Evolutionary conservation across 2,329 filamentous ascomycete species (phyloP), one percentile per base, ranked within the genome.

Genomic region (Rutstroemia sp.): DNA sequence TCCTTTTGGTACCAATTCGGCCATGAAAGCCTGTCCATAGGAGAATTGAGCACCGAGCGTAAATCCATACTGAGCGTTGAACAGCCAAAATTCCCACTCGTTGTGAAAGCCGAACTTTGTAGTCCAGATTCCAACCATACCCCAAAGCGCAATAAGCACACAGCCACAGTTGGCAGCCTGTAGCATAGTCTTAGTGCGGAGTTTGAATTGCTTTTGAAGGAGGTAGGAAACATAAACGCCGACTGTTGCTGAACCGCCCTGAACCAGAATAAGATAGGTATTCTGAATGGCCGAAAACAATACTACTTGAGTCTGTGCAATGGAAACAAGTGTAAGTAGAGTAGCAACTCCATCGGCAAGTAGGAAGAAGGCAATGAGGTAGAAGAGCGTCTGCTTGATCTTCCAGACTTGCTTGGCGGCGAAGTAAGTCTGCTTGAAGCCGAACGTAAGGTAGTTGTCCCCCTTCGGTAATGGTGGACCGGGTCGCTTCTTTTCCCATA

Each of bases 31-130:
- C 57, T 68, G 67, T 12, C 66, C 65, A 44, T 69, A 69, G 7
- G 65, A 64, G 41, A 64, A 68, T 45, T 68, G 65, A 5, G 63
- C 57, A 5, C 66, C 67, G 1, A 65, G 25, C 1, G 62, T 65
- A 16, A 67, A 57, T n/a, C 67, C 66, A 23, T 59, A 68, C 25
- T 60, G 58, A 9, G 61, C 63, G 34, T 59, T 57, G 48, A 66
- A 68, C n/a, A 67, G 41, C 67, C 67, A 69, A 48, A 69, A 68
- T 37, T 69, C 67, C 66, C 67, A 67, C 16, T 63, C 46, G 19
- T 68, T 67, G 41, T 69, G 67, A 37, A 61, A 67, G 21, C 67
- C 67, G 25, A 67, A 55, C 46, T 64, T 64, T 6, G 54, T 57
- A 1, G 66, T 67, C 66, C 66, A 68, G 44, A 69, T 67, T 8